phyloP scores from a whole-genome alignment of 176 grass and related monocot species.

The Dactylis glomerata region DNA sequence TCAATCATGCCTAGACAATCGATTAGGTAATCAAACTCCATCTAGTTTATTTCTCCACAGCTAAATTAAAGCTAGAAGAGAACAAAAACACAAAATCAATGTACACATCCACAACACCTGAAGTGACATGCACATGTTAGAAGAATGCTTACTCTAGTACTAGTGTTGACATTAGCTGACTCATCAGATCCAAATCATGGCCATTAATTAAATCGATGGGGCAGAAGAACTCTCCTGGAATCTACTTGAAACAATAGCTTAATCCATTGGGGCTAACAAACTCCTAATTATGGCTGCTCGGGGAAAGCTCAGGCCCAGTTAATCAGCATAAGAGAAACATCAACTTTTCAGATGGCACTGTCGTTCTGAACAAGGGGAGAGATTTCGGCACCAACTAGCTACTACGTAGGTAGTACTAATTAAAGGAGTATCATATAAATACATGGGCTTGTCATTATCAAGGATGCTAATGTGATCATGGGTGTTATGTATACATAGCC shows the following conservation, averaged over 20 bases:
- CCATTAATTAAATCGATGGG: conserved; percentile 28
- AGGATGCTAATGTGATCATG: conserved; percentile 18
- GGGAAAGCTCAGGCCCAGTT: conserved; percentile 19
- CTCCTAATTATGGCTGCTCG: conserved; percentile 23
- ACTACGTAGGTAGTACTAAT: too few relatives aligned
- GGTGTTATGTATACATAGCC: not conserved
- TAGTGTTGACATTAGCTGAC: conserved; percentile 38
- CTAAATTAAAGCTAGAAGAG: conserved; percentile 1
- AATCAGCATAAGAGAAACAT: conserved; percentile 41
- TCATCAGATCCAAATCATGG: conserved; percentile 49
- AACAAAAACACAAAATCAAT: conserved; percentile 12
- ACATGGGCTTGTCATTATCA: conserved; percentile 29
- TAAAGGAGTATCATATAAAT: conserved; percentile 8
- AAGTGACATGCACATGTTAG: conserved; percentile 33
- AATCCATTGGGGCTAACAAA: conserved; percentile 37
- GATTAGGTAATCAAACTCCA: conserved; percentile 31
- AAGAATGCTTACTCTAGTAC: conserved; percentile 33
- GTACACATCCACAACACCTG: conserved; percentile 35
- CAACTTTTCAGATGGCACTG: conserved; percentile 46
- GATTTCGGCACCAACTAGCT: conserved; percentile 36
- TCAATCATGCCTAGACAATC: not conserved
- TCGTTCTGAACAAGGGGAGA: conserved; percentile 38
- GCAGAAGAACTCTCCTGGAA: conserved; percentile 42
- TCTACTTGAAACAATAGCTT: conserved; percentile 42
- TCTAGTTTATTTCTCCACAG: conserved; percentile 8